A percentile compares a stretch with the other conserved stretches of the same genome.
Conservation (phyloP, 371 early-diverging fungal species). For the Mucor plumbeus region DNA sequence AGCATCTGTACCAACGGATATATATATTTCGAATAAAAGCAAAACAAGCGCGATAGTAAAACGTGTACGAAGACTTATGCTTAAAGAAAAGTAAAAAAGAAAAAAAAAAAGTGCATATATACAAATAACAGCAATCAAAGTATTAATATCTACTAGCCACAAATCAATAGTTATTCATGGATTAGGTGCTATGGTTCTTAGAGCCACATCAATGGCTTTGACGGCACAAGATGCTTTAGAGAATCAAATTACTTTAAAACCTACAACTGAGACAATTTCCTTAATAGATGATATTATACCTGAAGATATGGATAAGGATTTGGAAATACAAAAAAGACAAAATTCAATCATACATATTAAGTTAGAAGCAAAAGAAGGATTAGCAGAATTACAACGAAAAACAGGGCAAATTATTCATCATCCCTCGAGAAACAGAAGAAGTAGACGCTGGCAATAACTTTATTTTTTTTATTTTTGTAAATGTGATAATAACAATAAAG, state of each 20-base stretch:
- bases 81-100: conserved; percentile 53
- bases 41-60: conserved; percentile 40
- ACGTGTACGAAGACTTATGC: conserved; percentile 53
- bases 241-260: conserved; percentile 51
- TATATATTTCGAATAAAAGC: conserved; percentile 63
- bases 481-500: conserved; percentile 13
- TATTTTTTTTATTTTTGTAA: conserved; percentile 11
- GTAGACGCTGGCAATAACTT: conserved; percentile 24
- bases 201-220: conserved; percentile 61
- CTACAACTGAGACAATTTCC: conserved; percentile 54
- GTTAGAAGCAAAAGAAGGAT: conserved; percentile 40
- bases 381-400: conserved; percentile 34
- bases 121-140: no score
- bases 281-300: conserved; percentile 64
- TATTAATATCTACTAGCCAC: conserved; percentile 28
- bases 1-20: conserved; percentile 57
- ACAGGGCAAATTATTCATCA: conserved; percentile 36
- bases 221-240: conserved; percentile 49
- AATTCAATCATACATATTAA: conserved; percentile 51
- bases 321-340: conserved; percentile 39
- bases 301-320: conserved; percentile 52
- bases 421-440: conserved; percentile 42
- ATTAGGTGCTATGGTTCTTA: conserved; percentile 70
- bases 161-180: conserved; percentile 66
- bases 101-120: no score